Conservation (phyloP, 176 grass and related monocot species). For the Oryza glumipatula region DNA sequence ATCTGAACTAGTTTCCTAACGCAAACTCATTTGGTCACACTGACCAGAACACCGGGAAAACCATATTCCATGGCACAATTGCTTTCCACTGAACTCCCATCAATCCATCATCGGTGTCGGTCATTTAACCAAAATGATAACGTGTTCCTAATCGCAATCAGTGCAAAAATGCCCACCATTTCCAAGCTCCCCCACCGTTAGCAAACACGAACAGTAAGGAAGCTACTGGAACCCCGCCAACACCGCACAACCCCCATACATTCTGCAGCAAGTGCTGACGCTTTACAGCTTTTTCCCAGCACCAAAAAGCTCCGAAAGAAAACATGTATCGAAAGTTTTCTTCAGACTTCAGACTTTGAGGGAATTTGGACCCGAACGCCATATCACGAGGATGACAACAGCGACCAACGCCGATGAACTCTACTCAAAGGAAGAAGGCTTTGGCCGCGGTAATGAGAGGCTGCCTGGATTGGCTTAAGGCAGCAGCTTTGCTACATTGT, state of each 20-base stretch:
- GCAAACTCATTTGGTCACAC: not conserved
- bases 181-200: slow-evolving; percentile 23
- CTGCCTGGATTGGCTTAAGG: not conserved
- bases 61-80: not conserved
- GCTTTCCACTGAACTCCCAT: not conserved
- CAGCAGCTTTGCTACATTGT: slow-evolving; percentile 17
- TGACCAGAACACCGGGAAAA: not conserved
- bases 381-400: not conserved
- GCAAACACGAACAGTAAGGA: slow-evolving; percentile 31
- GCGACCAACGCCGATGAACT: slow-evolving; percentile 12
- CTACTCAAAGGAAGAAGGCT: not conserved
- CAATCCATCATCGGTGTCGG: not conserved
- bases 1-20: not conserved
- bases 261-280: slow-evolving; percentile 17
- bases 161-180: slow-evolving; percentile 19
- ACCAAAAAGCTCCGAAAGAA: slow-evolving; percentile 30
- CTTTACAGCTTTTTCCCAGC: slow-evolving; percentile 37
- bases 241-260: not conserved
- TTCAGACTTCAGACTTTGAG: slow-evolving; percentile 21
- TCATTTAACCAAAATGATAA: not conserved
- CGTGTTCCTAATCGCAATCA: slow-evolving; percentile 16
- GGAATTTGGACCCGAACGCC: slow-evolving; percentile 11
- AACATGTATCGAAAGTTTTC: slow-evolving; percentile 17
- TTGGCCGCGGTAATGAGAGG: not conserved
- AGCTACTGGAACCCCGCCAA: slow-evolving; percentile 24